phyloP scores from a whole-genome alignment of 768 basidiomycete genomes.

The Phlegmacium glaucopus region DNA sequence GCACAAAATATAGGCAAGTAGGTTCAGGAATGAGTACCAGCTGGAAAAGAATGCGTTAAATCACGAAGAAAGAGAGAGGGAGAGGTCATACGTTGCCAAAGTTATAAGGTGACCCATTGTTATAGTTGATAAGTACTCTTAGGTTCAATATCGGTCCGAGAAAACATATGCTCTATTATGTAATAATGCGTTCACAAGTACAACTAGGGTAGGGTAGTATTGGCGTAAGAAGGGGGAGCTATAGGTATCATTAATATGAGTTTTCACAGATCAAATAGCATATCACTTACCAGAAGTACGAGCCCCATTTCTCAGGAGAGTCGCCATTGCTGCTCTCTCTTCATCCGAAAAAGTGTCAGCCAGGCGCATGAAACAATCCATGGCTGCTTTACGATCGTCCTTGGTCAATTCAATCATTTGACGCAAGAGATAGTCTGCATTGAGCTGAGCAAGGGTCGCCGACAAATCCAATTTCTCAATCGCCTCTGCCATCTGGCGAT shows the following conservation, averaged over 20 bases:
- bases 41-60: conserved; percentile 16
- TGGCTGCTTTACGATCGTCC: conserved; percentile 72
- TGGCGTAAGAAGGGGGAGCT: conserved; percentile 39
- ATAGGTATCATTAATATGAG: conserved; percentile 3
- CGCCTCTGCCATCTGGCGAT: conserved; percentile 56
- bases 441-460: conserved; percentile 59
- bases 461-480: conserved; percentile 72
- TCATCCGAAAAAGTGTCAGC: conserved; percentile 73
- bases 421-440: conserved; percentile 64
- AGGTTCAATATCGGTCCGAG: conserved; percentile 3
- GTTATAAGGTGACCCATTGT: conserved; percentile 84
- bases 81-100: conserved; percentile 68
- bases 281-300: conserved; percentile 55
- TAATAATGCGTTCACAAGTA: conserved; percentile 5
- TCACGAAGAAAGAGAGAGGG: neutral
- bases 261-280: neutral
- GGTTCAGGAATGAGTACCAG: conserved; percentile 25
- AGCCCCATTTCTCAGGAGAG: conserved; percentile 54
- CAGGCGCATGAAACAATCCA: conserved; percentile 70
- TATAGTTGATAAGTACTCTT: neutral
- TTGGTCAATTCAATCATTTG: conserved; percentile 65
- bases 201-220: conserved; percentile 17
- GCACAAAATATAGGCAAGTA: neutral
- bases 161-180: neutral
- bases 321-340: conserved; percentile 60